Evolutionary conservation across 2,329 filamentous ascomycete genomes (phyloP).

Genomic region (Cladosporium sp.): DNA sequence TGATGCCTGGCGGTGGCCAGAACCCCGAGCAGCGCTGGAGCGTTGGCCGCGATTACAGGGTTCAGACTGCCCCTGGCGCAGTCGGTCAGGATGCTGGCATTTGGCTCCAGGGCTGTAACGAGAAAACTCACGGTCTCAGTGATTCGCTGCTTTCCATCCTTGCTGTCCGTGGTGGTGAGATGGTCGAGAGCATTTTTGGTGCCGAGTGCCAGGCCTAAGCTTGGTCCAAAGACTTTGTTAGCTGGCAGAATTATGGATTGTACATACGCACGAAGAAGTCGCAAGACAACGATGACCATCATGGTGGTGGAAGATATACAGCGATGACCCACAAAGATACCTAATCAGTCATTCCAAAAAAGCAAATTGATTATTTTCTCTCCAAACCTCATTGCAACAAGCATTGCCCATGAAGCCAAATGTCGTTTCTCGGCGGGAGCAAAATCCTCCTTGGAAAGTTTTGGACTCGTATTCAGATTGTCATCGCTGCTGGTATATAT

Average conservation of each 20-base stretch:
- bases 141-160: constrained; percentile 41
- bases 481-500: background rate
- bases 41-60: constrained; percentile 75
- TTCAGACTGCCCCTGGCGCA: constrained; percentile 67
- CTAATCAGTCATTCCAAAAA: constrained; percentile 6
- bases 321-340: background rate
- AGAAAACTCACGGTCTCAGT: constrained; percentile 81
- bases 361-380: background rate
- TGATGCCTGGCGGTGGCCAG: constrained; percentile 61
- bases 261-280: constrained; percentile 4
- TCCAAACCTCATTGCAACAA: background rate
- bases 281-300: constrained; percentile 4
- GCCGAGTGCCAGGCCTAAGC: constrained; percentile 5
- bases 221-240: background rate
- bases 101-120: constrained; percentile 93
- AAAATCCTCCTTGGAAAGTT: background rate
- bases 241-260: background rate
- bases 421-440: background rate
- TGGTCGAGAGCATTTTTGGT: constrained; percentile 42
- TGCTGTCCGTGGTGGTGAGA: constrained; percentile 39
- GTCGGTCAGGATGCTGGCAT: constrained; percentile 75
- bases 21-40: constrained; percentile 51
- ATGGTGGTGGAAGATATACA: background rate
- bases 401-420: background rate
- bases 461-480: background rate